Evolutionary conservation across 129 eudicot species (phyloP).

Genomic region (Apium graveolens): DNA sequence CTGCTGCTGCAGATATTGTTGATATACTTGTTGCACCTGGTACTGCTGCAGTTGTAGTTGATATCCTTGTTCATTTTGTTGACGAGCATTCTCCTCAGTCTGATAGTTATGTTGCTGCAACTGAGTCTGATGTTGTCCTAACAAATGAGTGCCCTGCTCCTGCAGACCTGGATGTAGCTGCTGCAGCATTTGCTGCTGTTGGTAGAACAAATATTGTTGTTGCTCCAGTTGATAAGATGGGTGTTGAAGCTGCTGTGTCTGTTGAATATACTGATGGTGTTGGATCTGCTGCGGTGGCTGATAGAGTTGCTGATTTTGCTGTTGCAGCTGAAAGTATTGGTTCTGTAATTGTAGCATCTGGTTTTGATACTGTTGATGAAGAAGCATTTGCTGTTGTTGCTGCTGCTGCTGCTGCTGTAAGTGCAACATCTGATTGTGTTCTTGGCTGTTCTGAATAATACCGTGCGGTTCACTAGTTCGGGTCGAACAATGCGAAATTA

Average conservation of each 20-base stretch:
- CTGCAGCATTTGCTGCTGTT: constrained; percentile 21
- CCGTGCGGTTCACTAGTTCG: constrained; percentile 40
- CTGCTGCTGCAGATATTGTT: constrained; percentile 14
- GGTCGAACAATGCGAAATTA: constrained; percentile 20
- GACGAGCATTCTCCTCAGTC: constrained; percentile 12
- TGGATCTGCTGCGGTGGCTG: constrained; percentile 23
- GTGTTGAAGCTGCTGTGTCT: constrained; percentile 24
- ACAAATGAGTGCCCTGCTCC: constrained; percentile 8
- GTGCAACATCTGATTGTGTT: constrained; percentile 52
- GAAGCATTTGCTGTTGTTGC: constrained; percentile 33
- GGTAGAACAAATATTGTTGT: constrained; percentile 32
- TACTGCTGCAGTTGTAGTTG: constrained; percentile 49
- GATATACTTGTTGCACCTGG: constrained; percentile 29
- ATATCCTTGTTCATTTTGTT: constrained; percentile 20
- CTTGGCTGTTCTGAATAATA: constrained; percentile 28
- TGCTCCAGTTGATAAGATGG: constrained; percentile 14
- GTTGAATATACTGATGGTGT: constrained; percentile 32
- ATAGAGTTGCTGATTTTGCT: constrained; percentile 27
- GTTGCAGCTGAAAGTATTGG: constrained; percentile 34
- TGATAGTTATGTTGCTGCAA: constrained; percentile 18
- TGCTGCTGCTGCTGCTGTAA: constrained; percentile 50
- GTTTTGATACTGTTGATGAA: constrained; percentile 46
- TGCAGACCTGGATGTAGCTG: constrained; percentile 14
- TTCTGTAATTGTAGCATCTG: constrained; percentile 48
- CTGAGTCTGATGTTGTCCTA: constrained; percentile 38